Evolutionary conservation across 2,329 filamentous ascomycete species (phyloP).

Genomic region (Mariannaea sp.): DNA sequence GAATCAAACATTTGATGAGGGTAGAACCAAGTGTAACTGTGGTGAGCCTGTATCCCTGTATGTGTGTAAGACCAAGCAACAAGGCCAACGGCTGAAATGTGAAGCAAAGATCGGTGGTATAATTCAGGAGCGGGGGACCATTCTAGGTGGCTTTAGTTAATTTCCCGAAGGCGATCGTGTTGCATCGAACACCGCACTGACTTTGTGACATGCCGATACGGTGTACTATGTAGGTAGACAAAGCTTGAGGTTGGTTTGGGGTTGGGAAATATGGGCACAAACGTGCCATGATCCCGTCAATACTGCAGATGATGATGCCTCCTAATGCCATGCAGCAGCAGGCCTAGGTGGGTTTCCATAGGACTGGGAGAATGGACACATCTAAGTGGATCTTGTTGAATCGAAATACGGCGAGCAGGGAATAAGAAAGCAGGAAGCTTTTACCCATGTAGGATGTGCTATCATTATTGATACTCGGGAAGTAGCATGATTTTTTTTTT

Average conservation of each 20-base stretch:
- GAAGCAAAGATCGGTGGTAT: constrained; percentile 24
- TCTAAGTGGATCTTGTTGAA: constrained; percentile 6
- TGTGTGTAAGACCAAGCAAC: constrained; percentile 22
- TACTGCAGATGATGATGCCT: no score
- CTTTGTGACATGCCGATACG: constrained; percentile 11
- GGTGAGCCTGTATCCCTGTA: constrained; percentile 15
- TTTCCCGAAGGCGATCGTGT: constrained; percentile 32
- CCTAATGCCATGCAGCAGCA: no score
- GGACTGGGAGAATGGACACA: constrained; percentile 8
- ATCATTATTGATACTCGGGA: no score
- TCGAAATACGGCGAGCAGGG: not conserved
- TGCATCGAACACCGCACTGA: constrained; percentile 24
- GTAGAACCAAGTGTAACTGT: constrained; percentile 16
- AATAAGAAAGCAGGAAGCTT: not conserved
- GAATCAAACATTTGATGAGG: constrained; percentile 5
- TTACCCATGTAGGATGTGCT: no score
- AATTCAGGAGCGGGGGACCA: constrained; percentile 25
- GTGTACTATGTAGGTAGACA: no score
- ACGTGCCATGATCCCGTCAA: constrained; percentile 8
- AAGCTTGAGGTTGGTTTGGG: constrained; percentile 12
- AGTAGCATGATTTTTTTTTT: no score
- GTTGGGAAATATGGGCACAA: not conserved
- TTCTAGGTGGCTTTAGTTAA: constrained; percentile 26
- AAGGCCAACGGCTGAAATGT: constrained; percentile 22
- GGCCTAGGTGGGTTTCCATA: no score